Evolutionary conservation across 2,329 filamentous ascomycete species (phyloP), one percentile per base, ranked within the genome.

Genomic region (Alternaria arbusti): DNA sequence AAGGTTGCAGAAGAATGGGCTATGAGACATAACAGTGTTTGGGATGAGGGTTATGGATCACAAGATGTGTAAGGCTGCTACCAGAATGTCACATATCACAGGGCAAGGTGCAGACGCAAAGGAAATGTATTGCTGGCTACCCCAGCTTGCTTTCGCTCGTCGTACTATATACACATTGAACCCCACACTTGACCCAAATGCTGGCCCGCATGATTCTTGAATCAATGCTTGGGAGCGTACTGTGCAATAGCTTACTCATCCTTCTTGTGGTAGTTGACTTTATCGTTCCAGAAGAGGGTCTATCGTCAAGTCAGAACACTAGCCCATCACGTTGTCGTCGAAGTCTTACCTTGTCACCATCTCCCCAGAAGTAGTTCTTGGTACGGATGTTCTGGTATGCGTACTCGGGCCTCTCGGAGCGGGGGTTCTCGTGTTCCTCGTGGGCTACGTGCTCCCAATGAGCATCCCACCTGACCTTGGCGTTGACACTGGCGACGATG

Each of bases 361-460:
- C 87, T 72, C 95, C 94, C 92, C 92, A 99, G 78, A 89, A 90
- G 87, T 84, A 99, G 89, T 97, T 97, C 90, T 96, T 97, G 82
- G 89, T 88, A 81, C 96, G 92, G 82, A 99, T 92, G 88, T 99
- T 99, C 89, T 97, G 93, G 89, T 97, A 99, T 64, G 94, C 85
- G 84, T 98, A 99, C 86, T 98, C 93, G 77, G 87, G 84, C 79
- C 92, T 91, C 85, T 99, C 96, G 86, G 97, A 93, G 73, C 95
- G 86, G 71, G 96, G 92, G 56, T 66, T 59, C 82, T 65, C 63
- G 59, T 65, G 63, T 60, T 65, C 63, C 55, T 92, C 84, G 85
- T 98, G 95, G 57, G 82, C 84, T 89, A 91, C 93, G 87, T 99
- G 96, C 84, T 96, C 92, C 95, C 95, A 98, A 84, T 99, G 96